Base-by-base conservation (phyloP, 2,329 filamentous ascomycete genomes). In the Tolypocladium sp. region DNA sequence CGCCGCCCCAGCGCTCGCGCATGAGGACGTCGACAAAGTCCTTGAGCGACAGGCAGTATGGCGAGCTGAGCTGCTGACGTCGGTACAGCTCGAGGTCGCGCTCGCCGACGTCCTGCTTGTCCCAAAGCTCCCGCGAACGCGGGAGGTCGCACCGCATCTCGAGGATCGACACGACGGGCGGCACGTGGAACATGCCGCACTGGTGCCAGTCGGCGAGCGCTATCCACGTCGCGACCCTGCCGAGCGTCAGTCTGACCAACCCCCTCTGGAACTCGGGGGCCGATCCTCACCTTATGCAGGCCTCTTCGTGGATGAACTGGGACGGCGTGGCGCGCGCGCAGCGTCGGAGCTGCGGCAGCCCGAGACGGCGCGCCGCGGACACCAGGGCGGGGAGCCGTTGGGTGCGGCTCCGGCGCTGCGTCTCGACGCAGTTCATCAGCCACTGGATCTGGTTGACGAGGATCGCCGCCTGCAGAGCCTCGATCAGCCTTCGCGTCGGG, bases 191-290 rank as follows among this genome's bases (percentile, higher is more conserved):
- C 57, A 68, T 61, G 55, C 69, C 65, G 27, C 60, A 55, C 37
- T 71, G 67, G 22, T 70, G 68, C 66, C 67, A 70, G 57, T 70
- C 68, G 9, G 60, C 59, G 5, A 68, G 54, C 12, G 66, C 57
- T 3, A 63, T 62, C 66, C 67, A 69, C 0, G 56, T 63, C 1
- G 63, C 65, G 25, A 67, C 59, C 15, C 69, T 70, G 17, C 2
- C 17, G 15, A 49, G 20, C 5, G 30, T 46, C n/a, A 52, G 56
- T 17, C n/a, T n/a, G n/a, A n/a, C n/a, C n/a, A n/a, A n/a, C n/a
- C n/a, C n/a, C n/a, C n/a, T n/a, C n/a, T n/a, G n/a, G n/a, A n/a
- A n/a, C n/a, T n/a, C n/a, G n/a, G n/a, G n/a, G 22, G 46, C 6
- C 8, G 5, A 30, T 12, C 27, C 27, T 10, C n/a, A 53, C 56